Percentiles rank a stretch among this genome's conserved stretches.
These are phyloP conservation scores for Plasmodium gonderi DNA, from an alignment of 169 alveolate species.

Conservation along the genomic window DNA sequence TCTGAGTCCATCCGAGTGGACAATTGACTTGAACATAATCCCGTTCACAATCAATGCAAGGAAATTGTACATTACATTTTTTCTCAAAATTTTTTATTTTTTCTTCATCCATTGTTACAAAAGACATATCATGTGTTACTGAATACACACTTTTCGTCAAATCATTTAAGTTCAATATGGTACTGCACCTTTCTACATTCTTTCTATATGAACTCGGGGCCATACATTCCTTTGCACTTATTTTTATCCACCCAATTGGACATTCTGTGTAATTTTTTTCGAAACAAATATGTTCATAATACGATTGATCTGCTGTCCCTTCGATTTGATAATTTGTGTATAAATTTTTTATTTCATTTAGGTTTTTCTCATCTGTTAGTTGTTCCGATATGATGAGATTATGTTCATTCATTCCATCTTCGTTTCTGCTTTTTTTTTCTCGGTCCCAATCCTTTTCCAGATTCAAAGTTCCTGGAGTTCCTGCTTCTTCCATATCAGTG, in stretches of 20 bases:
- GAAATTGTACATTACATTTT: conserved; percentile 10
- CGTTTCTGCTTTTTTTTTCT: background rate
- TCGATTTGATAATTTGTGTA: conserved; percentile 23
- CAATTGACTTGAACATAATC: conserved; percentile 79
- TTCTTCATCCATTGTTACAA: conserved; percentile 22
- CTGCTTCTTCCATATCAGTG: background rate
- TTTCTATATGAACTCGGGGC: conserved; percentile 28
- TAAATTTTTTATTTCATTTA: conserved; percentile 9
- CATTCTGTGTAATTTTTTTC: conserved; percentile 33
- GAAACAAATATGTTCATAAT: background rate
- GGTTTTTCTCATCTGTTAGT: background rate
- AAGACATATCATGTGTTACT: conserved; percentile 71
- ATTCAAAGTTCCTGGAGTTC: background rate
- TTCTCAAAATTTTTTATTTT: conserved; percentile 2
- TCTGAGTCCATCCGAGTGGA: conserved; percentile 81
- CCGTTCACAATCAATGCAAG: conserved; percentile 64
- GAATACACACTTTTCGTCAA: conserved; percentile 30
- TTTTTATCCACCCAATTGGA: conserved; percentile 55
- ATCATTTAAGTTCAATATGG: conserved; percentile 54
- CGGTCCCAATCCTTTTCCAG: too few species aligned
- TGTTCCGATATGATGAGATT: too few species aligned
- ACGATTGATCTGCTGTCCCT: conserved; percentile 13
- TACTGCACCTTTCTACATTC: conserved; percentile 39
- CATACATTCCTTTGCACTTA: conserved; percentile 17
- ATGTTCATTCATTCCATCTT: too few species aligned